phyloP scores from a whole-genome alignment of 73 alveolate species.

The Diophrys sp. region DNA sequence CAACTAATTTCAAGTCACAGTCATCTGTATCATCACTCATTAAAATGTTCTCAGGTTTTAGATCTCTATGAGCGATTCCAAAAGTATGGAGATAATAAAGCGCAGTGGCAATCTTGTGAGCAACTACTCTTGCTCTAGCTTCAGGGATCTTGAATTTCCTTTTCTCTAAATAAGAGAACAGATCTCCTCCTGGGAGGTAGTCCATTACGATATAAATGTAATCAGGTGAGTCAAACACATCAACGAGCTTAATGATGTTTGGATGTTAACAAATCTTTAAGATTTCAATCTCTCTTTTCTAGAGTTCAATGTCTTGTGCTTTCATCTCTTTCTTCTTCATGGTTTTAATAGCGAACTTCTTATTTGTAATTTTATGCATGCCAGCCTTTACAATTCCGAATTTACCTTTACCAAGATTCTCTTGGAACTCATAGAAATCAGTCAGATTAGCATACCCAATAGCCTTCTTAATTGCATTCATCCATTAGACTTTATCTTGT shows the following conservation, averaged over 20 bases:
- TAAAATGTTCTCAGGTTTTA: constrained; percentile 82
- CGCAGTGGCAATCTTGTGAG: constrained; percentile 73
- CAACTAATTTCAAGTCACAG: constrained; percentile 75
- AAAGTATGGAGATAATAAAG: constrained; percentile 73
- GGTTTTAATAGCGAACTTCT: constrained; percentile 81
- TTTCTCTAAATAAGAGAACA: constrained; percentile 68
- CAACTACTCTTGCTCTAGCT: constrained; percentile 65
- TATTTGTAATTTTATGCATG: constrained; percentile 69
- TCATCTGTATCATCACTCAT: constrained; percentile 61
- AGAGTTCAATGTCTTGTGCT: constrained; percentile 72
- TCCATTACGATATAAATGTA: constrained; percentile 81
- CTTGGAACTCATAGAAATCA: constrained; percentile 82
- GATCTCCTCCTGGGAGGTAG: constrained; percentile 87
- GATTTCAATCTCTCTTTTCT: constrained; percentile 84
- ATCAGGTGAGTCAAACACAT: constrained; percentile 78
- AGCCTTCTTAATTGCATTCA: constrained; percentile 70
- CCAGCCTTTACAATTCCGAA: constrained; percentile 85
- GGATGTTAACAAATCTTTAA: constrained; percentile 91
- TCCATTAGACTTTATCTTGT: constrained; percentile 75
- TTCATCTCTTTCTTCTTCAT: constrained; percentile 81
- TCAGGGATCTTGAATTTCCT: constrained; percentile 67
- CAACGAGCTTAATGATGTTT: constrained; percentile 76
- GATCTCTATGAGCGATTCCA: constrained; percentile 87
- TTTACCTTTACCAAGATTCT: constrained; percentile 81
- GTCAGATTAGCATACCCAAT: constrained; percentile 80